A percentile compares a stretch with the other conserved stretches of the same genome.
Conservation (phyloP, 108 stramenopile genomes). For the Poteriospumella lacustris region DNA sequence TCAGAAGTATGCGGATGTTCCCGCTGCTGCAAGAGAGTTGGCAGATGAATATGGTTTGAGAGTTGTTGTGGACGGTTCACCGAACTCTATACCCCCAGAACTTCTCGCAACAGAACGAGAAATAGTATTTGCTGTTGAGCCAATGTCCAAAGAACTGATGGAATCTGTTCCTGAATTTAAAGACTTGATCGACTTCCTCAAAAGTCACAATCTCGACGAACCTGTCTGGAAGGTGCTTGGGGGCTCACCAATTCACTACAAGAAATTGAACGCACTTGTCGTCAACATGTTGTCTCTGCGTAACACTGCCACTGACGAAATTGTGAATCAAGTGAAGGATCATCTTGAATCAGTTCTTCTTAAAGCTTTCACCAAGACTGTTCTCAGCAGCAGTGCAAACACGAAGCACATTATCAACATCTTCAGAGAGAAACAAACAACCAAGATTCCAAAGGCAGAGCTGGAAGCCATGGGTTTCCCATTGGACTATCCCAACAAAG, state of each 20-base stretch:
- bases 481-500: background rate
- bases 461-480: background rate
- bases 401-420: background rate
- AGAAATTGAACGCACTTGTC: slow-evolving; percentile 1
- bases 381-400: slow-evolving; percentile 13
- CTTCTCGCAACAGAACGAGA: slow-evolving; percentile 26
- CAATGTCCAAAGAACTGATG: slow-evolving; percentile 19
- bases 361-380: slow-evolving; percentile 8
- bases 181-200: slow-evolving; percentile 21
- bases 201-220: slow-evolving; percentile 26
- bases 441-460: background rate
- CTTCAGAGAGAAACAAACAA: background rate
- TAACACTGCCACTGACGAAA: slow-evolving; percentile 3
- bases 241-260: slow-evolving; percentile 14
- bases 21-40: background rate
- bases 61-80: slow-evolving; percentile 13
- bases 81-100: slow-evolving; percentile 13
- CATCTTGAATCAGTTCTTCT: slow-evolving; percentile 20
- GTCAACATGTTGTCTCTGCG: slow-evolving; percentile 16
- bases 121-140: slow-evolving; percentile 14
- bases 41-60: background rate
- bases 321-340: slow-evolving; percentile 28
- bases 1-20: background rate
- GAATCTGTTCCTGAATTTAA: slow-evolving; percentile 28
- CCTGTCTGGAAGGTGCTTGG: slow-evolving; percentile 26